Base-by-base conservation (phyloP, 768 basidiomycete species). In the Solioccasus polychromus region DNA sequence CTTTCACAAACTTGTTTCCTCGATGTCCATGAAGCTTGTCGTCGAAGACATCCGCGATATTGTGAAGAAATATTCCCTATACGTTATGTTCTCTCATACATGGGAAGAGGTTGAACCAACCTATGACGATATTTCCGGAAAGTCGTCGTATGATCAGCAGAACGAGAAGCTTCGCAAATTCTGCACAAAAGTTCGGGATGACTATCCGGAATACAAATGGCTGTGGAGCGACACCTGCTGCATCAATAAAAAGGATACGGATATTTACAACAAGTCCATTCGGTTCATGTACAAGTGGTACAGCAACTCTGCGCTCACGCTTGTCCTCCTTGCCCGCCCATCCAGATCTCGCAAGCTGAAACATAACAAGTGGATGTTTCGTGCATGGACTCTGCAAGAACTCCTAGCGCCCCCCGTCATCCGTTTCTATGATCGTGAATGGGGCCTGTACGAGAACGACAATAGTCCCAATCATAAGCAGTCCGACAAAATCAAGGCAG, bases 301-400 rank as follows among this genome's bases (percentile, higher is more conserved):
- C 10, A 28, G 26, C 26, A 26, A 26, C 26, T 54, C 25, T 39
- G 35, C 47, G 3, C 22, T 54, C 31, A 55, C 53, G 1, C 34
- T 55, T 15, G 52, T 54, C 8, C 42, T 36, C 37, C 53, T 54
- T 10, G 42, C 47, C 30, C 10, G 26, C 14, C 43, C 42, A 19
- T 49, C 42, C 20, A 4, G 19, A 24, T 35, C n/a, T n/a, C n/a
- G n/a, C n/a, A 7, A 20, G 8, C 48, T 55, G 18, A 36, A 38
- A 26, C 22, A 50, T n/a, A 54, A 47, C 24, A 19, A 35, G 20
- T 55, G 54, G 54, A 54, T 55, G 45, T 35, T 31, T 17, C 54
- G 54, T 5, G 42, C 45, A 0, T 55, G 54, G 54, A 55, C 54
- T 2, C 30, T 39, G 10, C 53, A 54, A 30, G 52, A 54, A 20